These are phyloP conservation scores for Aureobasidium subglaciale DNA, from an alignment of 2,329 filamentous ascomycete species.

Conservation along the genomic window DNA sequence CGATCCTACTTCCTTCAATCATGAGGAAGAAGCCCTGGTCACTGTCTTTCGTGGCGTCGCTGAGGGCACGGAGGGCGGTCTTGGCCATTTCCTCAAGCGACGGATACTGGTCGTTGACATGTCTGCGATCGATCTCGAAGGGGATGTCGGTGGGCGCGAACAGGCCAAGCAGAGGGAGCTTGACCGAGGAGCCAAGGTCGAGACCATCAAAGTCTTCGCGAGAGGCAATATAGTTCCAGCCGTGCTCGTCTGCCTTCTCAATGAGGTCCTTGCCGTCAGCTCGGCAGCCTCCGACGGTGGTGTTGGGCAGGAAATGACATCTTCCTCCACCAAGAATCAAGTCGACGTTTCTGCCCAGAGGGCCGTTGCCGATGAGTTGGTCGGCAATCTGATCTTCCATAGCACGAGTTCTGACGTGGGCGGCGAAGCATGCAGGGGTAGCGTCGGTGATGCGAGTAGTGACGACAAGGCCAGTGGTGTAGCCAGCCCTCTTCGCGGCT, in stretches of 20 bases:
- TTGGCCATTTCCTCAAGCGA: constrained; percentile 86
- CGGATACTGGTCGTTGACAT: constrained; percentile 72
- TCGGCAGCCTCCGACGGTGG: constrained; percentile 72
- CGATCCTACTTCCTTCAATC: constrained; percentile 95
- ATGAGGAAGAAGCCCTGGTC: constrained; percentile 97
- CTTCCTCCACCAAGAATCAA: constrained; percentile 87
- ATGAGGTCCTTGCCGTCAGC: constrained; percentile 70
- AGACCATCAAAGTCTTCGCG: constrained; percentile 70
- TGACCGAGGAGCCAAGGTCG: constrained; percentile 60
- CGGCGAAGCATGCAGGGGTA: constrained; percentile 89
- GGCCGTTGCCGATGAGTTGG: constrained; percentile 84
- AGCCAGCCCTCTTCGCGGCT: constrained; percentile 85
- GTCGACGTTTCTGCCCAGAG: constrained; percentile 80
- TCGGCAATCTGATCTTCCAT: constrained; percentile 88
- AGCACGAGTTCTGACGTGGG: constrained; percentile 70
- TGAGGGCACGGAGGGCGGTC: constrained; percentile 71
- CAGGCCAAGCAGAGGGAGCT: constrained; percentile 78
- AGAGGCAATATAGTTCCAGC: constrained; percentile 70
- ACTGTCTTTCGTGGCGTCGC: constrained; percentile 70
- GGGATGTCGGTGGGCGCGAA: constrained; percentile 79
- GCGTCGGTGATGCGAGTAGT: constrained; percentile 94
- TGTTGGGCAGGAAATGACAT: constrained; percentile 87
- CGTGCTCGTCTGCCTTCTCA: constrained; percentile 64
- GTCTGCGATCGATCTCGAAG: constrained; percentile 84
- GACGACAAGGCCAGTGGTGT: constrained; percentile 86